phyloP scores from a whole-genome alignment of 176 grass and related monocot species.

The Poa pratensis region DNA sequence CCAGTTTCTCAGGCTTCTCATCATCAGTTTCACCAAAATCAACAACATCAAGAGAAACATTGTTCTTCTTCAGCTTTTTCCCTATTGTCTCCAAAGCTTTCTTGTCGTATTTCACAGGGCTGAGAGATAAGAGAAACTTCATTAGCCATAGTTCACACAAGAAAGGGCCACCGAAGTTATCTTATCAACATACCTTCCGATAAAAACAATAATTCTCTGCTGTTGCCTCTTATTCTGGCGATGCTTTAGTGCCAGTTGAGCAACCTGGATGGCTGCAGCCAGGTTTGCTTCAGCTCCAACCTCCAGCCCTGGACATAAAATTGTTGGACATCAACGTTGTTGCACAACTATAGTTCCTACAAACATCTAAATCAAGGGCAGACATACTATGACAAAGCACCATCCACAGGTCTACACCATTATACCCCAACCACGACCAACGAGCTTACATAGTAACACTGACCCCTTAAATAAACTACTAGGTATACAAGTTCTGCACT shows the following conservation, averaged over 20 bases:
- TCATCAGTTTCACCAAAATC: conserved; percentile 95
- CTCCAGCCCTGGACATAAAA: conserved; percentile 65
- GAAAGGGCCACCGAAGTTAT: background rate
- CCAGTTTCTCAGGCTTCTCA: conserved; percentile 92
- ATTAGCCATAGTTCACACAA: conserved; percentile 17
- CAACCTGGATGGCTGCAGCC: conserved; percentile 88
- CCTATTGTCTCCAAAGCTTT: conserved; percentile 87
- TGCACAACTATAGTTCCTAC: background rate
- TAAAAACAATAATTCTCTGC: conserved; percentile 96
- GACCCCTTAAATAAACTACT: background rate
- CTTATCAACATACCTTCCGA: conserved; percentile 69
- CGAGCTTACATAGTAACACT: background rate
- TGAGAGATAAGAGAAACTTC: background rate
- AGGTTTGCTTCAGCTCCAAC: conserved; percentile 92
- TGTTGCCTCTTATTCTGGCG: conserved; percentile 99
- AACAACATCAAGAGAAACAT: conserved; percentile 93
- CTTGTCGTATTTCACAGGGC: conserved; percentile 86
- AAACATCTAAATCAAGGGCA: background rate
- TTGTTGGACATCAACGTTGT: conserved; percentile 7
- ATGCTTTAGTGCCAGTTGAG: conserved; percentile 95
- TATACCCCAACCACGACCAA: background rate
- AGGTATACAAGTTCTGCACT: background rate
- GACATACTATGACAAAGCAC: background rate
- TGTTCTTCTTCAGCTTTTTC: conserved; percentile 97
- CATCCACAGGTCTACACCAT: background rate